Base-by-base conservation (phyloP, 345 rosid species). In the Leavenworthia alabamica region DNA sequence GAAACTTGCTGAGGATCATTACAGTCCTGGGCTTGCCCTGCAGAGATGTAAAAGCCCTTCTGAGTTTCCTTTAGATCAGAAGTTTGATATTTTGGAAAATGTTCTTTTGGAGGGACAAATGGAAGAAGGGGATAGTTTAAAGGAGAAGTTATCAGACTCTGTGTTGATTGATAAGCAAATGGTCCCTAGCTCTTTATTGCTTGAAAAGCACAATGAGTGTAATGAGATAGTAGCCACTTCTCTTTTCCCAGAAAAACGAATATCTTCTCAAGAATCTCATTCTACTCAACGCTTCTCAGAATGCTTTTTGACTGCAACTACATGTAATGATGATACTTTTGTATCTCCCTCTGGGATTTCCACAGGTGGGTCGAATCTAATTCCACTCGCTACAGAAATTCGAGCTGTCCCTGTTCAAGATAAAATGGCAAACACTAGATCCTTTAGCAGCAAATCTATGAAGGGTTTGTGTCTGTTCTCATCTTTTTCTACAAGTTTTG, bases 381-480 rank as follows among this genome's bases (percentile, higher is more conserved):
- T 16, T 17, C 11, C 46, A 9, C 4, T 64, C 40, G 40, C 24
- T 62, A 8, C 59, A 64, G 68, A 70, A 51, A 36, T 23, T 37
- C 56, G 14, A 55, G 57, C 37, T 47, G 14, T 20, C 26, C 42
- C 31, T 66, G 22, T 5, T 54, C 35, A 70, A 53, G 71, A 70
- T 15, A 59, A 71, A 16, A 33, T 52, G 48, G 39, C 37, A 22
- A 62, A 55, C 61, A 51, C 10, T 27, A 23, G 48, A n/a, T 56
- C 72, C 31, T 74, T 58, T 56, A 60, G 70, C 53, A 56, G 46
- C 77, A 73, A 61, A 15, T 70, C 73, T 37, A 15, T 55, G 56
- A 56, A 40, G 0, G 86, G 83, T 85, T 72, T 39, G 81, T 75
- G 27, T 41, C 13, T 35, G 3, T 67, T 66, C 41, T 27, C 59